Conservation (phyloP, 2,329 filamentous ascomycete species). For the Microsporum canis region DNA sequence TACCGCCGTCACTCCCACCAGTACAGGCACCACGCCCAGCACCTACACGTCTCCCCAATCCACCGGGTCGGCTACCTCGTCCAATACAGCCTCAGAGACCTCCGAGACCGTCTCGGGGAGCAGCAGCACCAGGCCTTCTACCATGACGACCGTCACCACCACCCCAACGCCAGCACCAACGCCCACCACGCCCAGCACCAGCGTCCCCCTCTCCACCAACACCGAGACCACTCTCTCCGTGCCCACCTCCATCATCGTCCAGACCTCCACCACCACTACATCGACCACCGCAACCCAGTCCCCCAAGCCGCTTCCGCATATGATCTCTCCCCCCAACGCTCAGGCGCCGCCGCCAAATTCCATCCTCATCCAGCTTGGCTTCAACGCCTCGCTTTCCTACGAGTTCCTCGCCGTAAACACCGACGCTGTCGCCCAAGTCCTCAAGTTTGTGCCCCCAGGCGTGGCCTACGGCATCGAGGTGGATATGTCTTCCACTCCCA, state of each 20-base stretch:
- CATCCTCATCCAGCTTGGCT: slow-evolving; percentile 71
- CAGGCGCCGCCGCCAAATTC: slow-evolving; percentile 52
- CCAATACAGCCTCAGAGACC: slow-evolving; percentile 3
- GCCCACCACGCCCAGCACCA: neutral
- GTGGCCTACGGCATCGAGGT: slow-evolving; percentile 51
- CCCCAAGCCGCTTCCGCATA: slow-evolving; percentile 54
- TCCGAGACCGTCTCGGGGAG: neutral
- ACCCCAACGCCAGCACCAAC: slow-evolving; percentile 7
- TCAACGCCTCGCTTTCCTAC: slow-evolving; percentile 71
- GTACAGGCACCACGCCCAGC: neutral
- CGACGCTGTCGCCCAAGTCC: slow-evolving; percentile 72
- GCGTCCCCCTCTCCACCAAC: slow-evolving; percentile 10
- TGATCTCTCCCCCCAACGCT: slow-evolving; percentile 60
- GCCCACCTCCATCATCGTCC: slow-evolving; percentile 16
- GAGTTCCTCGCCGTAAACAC: slow-evolving; percentile 62
- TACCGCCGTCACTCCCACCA: slow-evolving; percentile 6
- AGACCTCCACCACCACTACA: slow-evolving; percentile 25
- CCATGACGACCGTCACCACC: slow-evolving; percentile 1
- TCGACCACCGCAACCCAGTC: slow-evolving; percentile 21
- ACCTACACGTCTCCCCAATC: neutral
- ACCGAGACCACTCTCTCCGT: slow-evolving; percentile 12
- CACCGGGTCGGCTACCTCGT: neutral
- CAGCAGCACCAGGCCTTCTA: neutral
- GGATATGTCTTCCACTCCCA: slow-evolving; percentile 1
- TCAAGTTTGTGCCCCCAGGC: slow-evolving; percentile 61